phyloP scores from a whole-genome alignment of 23 red algal species.

The Gracilaria domingensis region DNA sequence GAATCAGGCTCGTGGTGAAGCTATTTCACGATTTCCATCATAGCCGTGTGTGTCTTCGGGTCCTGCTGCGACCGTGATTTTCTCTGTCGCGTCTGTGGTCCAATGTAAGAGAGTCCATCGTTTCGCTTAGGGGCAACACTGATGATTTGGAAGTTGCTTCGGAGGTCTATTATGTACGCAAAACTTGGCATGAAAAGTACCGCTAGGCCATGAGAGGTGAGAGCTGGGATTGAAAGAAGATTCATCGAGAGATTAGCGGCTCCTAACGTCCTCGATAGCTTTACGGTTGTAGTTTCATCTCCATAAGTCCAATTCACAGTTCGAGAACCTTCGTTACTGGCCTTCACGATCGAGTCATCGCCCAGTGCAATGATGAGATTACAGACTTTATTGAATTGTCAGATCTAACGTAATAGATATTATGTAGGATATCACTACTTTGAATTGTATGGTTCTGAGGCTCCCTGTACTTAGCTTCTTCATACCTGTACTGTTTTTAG shows the following conservation, averaged over 20 bases:
- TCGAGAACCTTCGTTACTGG: background rate
- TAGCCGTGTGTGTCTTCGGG: background rate
- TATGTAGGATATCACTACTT: no score
- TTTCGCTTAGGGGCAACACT: constrained; percentile 12
- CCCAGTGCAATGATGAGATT: constrained; percentile 28
- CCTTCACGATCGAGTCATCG: constrained; percentile 48
- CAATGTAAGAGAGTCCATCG: constrained; percentile 44
- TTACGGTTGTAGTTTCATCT: background rate
- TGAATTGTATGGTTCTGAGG: no score
- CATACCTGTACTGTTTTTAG: no score
- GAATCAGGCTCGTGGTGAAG: no score
- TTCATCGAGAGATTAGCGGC: constrained; percentile 35
- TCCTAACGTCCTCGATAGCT: background rate
- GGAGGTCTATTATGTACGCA: constrained; percentile 32
- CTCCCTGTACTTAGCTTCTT: no score
- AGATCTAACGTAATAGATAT: no score
- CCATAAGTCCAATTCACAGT: background rate
- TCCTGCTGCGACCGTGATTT: background rate
- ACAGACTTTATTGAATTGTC: no score
- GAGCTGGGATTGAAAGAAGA: constrained; percentile 49
- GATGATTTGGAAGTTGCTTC: constrained; percentile 16
- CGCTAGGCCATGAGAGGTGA: background rate
- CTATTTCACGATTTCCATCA: background rate
- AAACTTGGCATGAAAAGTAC: background rate
- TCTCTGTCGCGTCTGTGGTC: background rate